These are phyloP conservation scores for Zygoascus flipseniorum DNA, from an alignment of 805 yeast genomes.

Conservation along the genomic window DNA sequence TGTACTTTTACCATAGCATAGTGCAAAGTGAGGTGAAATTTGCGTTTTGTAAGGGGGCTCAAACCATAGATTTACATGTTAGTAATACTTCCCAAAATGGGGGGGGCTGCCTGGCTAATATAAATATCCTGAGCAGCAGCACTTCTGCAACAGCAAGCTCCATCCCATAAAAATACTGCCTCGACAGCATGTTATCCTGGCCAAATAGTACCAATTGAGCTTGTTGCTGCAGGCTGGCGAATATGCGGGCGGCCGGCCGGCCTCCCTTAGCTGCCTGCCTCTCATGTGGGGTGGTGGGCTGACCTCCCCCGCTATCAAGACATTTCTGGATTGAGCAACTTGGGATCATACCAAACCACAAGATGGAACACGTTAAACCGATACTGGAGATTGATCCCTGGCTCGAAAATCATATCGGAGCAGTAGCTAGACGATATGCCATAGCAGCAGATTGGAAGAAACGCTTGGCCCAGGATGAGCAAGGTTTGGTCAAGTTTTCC, in stretches of 20 bases:
- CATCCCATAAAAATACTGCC: too few species aligned
- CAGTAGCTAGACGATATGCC: conserved; percentile 57
- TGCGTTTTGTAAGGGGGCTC: too few species aligned
- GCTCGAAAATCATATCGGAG: conserved; percentile 69
- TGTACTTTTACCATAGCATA: too few species aligned
- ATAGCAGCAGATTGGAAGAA: conserved; percentile 57
- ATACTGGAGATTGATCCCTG: conserved; percentile 61
- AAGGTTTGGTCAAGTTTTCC: conserved; percentile 62
- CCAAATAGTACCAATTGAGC: too few species aligned
- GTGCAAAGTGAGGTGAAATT: too few species aligned
- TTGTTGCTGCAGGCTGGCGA: neutral
- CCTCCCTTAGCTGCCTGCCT: neutral
- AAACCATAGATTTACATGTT: too few species aligned
- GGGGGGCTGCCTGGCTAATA: too few species aligned
- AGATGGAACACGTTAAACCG: conserved; percentile 1
- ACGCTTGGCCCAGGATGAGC: conserved; percentile 48
- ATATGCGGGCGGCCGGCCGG: neutral
- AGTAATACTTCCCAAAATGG: too few species aligned
- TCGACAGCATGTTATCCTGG: too few species aligned
- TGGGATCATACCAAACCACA: neutral
- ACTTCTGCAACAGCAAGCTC: too few species aligned
- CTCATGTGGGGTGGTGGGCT: neutral
- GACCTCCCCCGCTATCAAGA: neutral
- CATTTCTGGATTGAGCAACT: neutral
- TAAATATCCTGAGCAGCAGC: too few species aligned